Evolutionary conservation across 495 filamentous ascomycete genomes (phyloP), one percentile per base, ranked within the genome.

Genomic region (Rhypophila decipiens): DNA sequence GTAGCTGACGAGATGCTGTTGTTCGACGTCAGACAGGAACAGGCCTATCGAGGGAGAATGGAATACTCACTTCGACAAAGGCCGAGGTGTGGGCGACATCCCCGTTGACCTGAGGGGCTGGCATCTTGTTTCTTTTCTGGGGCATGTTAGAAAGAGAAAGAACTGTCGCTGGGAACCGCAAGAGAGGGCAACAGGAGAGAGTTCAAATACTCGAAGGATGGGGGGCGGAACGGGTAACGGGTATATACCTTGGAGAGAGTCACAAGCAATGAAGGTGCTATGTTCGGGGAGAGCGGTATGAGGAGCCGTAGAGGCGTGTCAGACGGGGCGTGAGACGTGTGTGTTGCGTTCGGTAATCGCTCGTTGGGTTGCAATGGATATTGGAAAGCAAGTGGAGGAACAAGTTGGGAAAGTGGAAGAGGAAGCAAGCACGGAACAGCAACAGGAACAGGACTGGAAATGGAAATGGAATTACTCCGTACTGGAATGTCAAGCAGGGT

Each of bases 1-100:
- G 71, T 94, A 96, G 51, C 82, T 84, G 33, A 77, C 76, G 51
- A 97, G 77, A 62, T 97, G 91, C 85, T 94, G 59, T 15, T 5
- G 19, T 4, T 15, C 4, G 24, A 27, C n/a, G 51, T 56, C 18
- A 56, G 51, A 23, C 13, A 22, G 33, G n/a, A n/a, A n/a, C n/a
- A n/a, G n/a, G n/a, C n/a, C n/a, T n/a, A n/a, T n/a, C n/a, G 1
- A 24, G 17, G 34, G 18, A 13, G 43, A 8, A 10, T 17, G 21
- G 11, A 18, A 4, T 18, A 46, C 60, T 7, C 56, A 65, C 62
- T 9, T 62, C 49, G 24, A 65, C 23, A 21, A 58, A 52, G 22
- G 42, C 54, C 11, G 50, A 64, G n/a, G n/a, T n/a, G 35, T 55
- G 52, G 19, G 59, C 46, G 36, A 55, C 52, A 33, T 63, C 59